Percentiles rank a stretch among this genome's conserved stretches.
These are phyloP conservation scores for Salmacisia buchloeana DNA, from an alignment of 1,284 basidiomycete genomes.

Conservation along the genomic window DNA sequence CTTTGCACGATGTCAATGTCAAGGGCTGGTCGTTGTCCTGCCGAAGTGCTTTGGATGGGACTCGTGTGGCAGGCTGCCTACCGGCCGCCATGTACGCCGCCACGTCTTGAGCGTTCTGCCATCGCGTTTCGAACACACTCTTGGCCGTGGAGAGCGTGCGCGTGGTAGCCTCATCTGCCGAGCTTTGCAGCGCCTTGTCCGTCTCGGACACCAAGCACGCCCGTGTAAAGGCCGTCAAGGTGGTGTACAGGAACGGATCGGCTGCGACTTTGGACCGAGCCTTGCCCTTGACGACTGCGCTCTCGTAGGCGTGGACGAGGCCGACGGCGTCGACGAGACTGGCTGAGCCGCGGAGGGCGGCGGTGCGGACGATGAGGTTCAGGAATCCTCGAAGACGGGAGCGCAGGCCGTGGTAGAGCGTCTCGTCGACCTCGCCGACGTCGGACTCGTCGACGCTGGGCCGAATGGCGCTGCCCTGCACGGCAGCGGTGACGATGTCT, in stretches of 20 bases:
- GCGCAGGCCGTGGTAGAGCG: background rate
- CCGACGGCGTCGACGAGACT: background rate
- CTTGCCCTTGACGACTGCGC: background rate
- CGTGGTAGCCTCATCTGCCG: no score
- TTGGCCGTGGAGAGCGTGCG: no score
- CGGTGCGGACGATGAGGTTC: background rate
- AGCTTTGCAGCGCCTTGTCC: no score
- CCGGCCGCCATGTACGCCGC: background rate
- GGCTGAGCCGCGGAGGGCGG: background rate
- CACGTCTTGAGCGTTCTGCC: no score
- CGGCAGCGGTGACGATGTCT: background rate
- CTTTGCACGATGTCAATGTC: background rate
- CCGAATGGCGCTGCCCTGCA: background rate
- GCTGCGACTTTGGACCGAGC: background rate
- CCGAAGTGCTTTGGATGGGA: no score
- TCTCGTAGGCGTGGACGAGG: background rate
- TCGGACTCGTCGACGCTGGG: background rate
- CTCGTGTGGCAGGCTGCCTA: background rate
- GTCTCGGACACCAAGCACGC: no score
- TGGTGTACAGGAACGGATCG: background rate
- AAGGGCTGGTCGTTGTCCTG: background rate
- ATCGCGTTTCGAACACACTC: no score
- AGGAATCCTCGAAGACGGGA: background rate
- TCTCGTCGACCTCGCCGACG: background rate
- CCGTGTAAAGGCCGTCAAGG: background rate